phyloP scores from a whole-genome alignment of 148 eudicot species.

The Vaccinium darrowii region DNA sequence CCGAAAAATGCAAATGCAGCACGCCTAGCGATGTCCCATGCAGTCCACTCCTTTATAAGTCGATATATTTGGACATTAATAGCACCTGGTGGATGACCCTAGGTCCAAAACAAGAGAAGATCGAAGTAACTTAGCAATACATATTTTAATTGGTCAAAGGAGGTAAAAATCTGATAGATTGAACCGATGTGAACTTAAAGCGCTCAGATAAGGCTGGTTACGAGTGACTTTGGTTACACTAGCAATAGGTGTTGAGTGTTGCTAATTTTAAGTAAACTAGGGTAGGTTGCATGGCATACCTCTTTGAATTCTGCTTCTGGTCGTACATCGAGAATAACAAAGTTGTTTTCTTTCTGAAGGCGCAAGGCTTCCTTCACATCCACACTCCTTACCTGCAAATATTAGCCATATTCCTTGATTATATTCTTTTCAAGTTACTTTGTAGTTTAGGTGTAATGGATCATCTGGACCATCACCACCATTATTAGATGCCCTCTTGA shows the following conservation, averaged over 20 bases:
- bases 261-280: neutral
- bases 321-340: constrained; percentile 90
- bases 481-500: neutral
- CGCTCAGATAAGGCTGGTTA: neutral
- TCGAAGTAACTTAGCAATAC: neutral
- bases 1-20: constrained; percentile 99
- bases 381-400: constrained; percentile 81
- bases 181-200: neutral
- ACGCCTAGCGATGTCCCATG: constrained; percentile 98
- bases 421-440: neutral
- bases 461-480: neutral
- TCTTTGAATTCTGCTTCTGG: constrained; percentile 94
- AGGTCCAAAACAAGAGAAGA: constrained; percentile 13
- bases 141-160: neutral
- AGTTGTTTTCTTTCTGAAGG: constrained; percentile 90
- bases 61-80: constrained; percentile 89
- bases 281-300: constrained; percentile 46
- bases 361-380: constrained; percentile 91
- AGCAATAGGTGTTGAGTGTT: neutral
- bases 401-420: neutral
- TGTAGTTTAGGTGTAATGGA: neutral
- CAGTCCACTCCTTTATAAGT: constrained; percentile 99
- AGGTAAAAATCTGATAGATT: neutral
- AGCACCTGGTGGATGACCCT: constrained; percentile 96
- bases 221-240: neutral